Conservation (phyloP, 2,329 filamentous ascomycete genomes). For the Corynespora cassiicola region DNA sequence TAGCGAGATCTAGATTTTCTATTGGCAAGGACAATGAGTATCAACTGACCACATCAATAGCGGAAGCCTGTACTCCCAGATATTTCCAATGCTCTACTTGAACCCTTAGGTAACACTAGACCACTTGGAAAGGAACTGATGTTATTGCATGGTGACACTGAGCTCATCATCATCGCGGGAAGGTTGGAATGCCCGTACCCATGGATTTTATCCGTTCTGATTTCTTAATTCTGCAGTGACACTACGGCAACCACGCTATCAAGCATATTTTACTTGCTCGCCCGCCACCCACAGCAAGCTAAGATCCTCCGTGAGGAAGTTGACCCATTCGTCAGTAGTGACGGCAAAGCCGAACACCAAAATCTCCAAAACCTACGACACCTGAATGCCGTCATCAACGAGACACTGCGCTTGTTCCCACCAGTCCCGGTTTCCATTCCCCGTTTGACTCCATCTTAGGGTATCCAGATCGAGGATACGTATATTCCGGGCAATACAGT, state of each 20-base stretch:
- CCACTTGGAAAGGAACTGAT: too few relatives aligned
- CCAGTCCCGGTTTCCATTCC: conserved; percentile 37
- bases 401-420: conserved; percentile 41
- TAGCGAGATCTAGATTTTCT: too few relatives aligned
- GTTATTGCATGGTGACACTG: too few relatives aligned
- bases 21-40: conserved; percentile 13
- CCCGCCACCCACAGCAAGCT: conserved; percentile 26
- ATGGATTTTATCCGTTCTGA: too few relatives aligned
- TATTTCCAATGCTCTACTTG: too few relatives aligned
- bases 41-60: too few relatives aligned
- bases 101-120: too few relatives aligned
- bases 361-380: conserved; percentile 26
- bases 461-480: conserved; percentile 23
- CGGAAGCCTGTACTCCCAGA: too few relatives aligned
- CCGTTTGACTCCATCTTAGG: conserved; percentile 41
- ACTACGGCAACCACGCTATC: conserved; percentile 38
- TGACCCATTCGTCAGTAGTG: too few relatives aligned
- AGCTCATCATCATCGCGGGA: too few relatives aligned
- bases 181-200: too few relatives aligned
- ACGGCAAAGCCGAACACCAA: conserved; percentile 20
- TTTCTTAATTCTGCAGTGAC: too few relatives aligned
- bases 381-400: conserved; percentile 23
- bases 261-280: conserved; percentile 32
- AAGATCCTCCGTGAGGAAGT: conserved; percentile 31
- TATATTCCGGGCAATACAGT: conserved; percentile 14